Percentiles rank a stretch among this genome's conserved stretches.
Evolutionary conservation across 768 basidiomycete species (phyloP).

Genomic region (Chalciporus chontae): DNA sequence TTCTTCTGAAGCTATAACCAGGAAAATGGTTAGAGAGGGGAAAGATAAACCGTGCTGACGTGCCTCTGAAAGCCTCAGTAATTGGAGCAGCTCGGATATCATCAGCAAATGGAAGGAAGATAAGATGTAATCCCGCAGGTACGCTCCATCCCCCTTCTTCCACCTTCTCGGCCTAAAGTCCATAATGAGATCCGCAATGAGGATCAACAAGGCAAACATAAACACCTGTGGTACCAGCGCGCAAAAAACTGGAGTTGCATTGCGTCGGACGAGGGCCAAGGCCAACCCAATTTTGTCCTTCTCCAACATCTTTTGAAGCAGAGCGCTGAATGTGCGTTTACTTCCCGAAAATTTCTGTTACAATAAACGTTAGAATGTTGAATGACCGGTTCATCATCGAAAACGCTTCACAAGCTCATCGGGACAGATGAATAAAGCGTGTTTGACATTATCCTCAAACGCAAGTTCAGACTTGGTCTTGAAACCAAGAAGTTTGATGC

Average conservation of each 20-base stretch:
- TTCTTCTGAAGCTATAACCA: constrained; percentile 57
- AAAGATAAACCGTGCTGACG: neutral
- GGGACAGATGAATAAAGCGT: constrained; percentile 88
- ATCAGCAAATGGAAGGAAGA: constrained; percentile 92
- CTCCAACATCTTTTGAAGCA: constrained; percentile 77
- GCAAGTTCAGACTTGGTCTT: constrained; percentile 64
- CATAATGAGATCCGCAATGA: neutral
- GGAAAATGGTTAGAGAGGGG: neutral
- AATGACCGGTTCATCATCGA: neutral
- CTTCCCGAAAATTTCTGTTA: constrained; percentile 80
- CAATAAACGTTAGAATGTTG: neutral
- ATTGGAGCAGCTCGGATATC: constrained; percentile 83
- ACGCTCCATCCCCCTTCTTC: constrained; percentile 74
- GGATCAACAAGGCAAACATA: neutral
- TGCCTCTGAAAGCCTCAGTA: constrained; percentile 62
- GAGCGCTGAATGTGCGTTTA: constrained; percentile 85
- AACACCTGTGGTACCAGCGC: constrained; percentile 82
- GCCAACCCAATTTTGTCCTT: constrained; percentile 84
- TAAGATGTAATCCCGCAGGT: constrained; percentile 89
- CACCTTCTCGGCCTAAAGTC: constrained; percentile 58
- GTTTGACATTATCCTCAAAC: constrained; percentile 90
- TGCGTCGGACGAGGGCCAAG: constrained; percentile 63
- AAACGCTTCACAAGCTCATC: constrained; percentile 68
- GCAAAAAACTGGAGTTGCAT: constrained; percentile 75
- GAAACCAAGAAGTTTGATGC: constrained; percentile 91